Conservation (phyloP, 2,329 filamentous ascomycete genomes). For the Phyllosticta citribraziliensis region DNA sequence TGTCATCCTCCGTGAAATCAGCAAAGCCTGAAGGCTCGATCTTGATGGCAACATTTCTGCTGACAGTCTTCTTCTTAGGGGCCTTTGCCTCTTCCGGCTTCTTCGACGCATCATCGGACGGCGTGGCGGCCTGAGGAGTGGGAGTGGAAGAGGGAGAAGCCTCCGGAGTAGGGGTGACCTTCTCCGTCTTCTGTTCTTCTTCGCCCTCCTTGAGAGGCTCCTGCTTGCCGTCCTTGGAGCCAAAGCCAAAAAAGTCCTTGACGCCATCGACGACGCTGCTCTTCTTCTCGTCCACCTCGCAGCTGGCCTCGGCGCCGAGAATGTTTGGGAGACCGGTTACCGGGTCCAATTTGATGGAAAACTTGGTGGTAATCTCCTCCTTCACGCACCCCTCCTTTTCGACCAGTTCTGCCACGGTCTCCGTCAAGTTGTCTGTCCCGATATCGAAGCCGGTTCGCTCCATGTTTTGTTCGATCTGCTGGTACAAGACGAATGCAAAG, state of each 20-base stretch:
- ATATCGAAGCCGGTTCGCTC: conserved; percentile 58
- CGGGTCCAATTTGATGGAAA: conserved; percentile 61
- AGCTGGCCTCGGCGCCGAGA: conserved; percentile 66
- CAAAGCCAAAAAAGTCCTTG: conserved; percentile 93
- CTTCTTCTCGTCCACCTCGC: conserved; percentile 65
- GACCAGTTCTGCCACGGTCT: conserved; percentile 66
- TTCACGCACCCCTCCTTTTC: conserved; percentile 69
- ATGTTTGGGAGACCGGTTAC: conserved; percentile 75
- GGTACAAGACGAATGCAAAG: conserved; percentile 70
- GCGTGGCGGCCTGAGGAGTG: conserved; percentile 39
- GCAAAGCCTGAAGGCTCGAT: conserved; percentile 39
- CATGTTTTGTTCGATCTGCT: conserved; percentile 46
- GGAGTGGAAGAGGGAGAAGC: conserved; percentile 34
- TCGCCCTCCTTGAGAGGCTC: conserved; percentile 50
- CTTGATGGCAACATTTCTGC: conserved; percentile 42
- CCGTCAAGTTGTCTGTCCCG: conserved; percentile 76
- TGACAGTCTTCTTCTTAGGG: conserved; percentile 42
- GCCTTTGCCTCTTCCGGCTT: conserved; percentile 31
- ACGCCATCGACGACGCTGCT: conserved; percentile 84
- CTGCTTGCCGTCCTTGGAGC: conserved; percentile 76
- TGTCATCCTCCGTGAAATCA: conserved; percentile 50
- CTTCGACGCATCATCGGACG: conserved; percentile 30
- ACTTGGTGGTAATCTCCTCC: conserved; percentile 68
- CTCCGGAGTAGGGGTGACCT: conserved; percentile 24
- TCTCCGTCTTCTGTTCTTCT: conserved; percentile 39